These are phyloP conservation scores for Coniosporium apollinis DNA, from an alignment of 495 filamentous ascomycete genomes.

Conservation along the genomic window DNA sequence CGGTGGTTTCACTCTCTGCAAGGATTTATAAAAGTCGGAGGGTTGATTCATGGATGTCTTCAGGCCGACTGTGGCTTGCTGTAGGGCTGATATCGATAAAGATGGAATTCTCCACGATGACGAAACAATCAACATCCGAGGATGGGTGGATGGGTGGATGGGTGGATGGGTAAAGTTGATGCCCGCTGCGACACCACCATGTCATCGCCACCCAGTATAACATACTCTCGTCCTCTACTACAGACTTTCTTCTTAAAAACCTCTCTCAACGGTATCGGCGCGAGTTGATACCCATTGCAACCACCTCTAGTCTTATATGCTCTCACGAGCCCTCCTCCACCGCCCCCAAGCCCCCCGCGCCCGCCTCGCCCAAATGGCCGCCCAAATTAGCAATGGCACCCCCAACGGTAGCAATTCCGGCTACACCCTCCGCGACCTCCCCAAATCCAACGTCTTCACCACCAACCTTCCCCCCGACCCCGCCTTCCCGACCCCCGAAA, in stretches of 20 bases:
- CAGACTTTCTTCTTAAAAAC: neutral
- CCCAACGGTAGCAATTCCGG: slow-evolving; percentile 8
- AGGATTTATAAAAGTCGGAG: neutral
- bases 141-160: too few relatives aligned
- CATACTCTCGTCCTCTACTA: neutral
- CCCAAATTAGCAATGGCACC: slow-evolving; percentile 26
- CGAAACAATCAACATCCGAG: too few relatives aligned
- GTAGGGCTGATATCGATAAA: too few relatives aligned
- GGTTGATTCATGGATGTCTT: neutral
- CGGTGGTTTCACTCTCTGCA: too few relatives aligned
- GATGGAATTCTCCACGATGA: too few relatives aligned
- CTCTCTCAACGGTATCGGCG: neutral
- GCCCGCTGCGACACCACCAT: too few relatives aligned
- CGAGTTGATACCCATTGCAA: neutral
- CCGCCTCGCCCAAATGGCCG: slow-evolving; percentile 35
- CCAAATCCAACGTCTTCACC: slow-evolving; percentile 77
- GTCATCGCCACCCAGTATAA: too few relatives aligned
- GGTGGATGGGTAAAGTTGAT: too few relatives aligned
- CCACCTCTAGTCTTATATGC: slow-evolving; percentile 17
- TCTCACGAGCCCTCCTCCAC: slow-evolving; percentile 20
- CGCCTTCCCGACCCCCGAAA: slow-evolving; percentile 59
- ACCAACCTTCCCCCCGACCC: slow-evolving; percentile 61
- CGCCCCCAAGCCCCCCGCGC: slow-evolving; percentile 11
- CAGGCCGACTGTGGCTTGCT: too few relatives aligned
- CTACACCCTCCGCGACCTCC: slow-evolving; percentile 47